Evolutionary conservation across 805 yeast genomes (phyloP).

Genomic region (Starmerella floris): DNA sequence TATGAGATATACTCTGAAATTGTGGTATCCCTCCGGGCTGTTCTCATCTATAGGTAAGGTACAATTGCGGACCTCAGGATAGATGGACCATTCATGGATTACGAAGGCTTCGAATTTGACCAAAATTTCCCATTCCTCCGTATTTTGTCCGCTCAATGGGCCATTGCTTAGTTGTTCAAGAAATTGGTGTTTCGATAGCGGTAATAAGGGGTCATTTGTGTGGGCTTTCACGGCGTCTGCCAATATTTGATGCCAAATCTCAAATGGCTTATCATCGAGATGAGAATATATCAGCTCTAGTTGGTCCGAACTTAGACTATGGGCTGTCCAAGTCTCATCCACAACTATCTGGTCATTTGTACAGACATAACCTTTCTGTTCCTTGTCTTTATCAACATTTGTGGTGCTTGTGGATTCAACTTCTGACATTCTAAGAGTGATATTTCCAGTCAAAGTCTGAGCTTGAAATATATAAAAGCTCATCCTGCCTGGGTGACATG

Average conservation of each 20-base stretch:
- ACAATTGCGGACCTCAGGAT: conserved; percentile 50
- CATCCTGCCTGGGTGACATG: too few relatives aligned
- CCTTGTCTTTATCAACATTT: too few relatives aligned
- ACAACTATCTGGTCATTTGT: too few relatives aligned
- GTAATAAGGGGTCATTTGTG: conserved; percentile 38
- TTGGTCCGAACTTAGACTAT: not conserved
- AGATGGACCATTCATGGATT: conserved; percentile 37
- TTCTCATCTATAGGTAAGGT: conserved; percentile 39
- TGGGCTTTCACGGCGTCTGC: conserved; percentile 33
- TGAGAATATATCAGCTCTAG: conserved; percentile 11
- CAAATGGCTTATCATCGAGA: conserved; percentile 23
- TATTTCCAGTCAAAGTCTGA: too few relatives aligned
- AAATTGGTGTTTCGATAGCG: conserved; percentile 29
- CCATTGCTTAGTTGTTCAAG: conserved; percentile 24
- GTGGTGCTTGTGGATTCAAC: too few relatives aligned
- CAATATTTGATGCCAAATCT: conserved; percentile 33
- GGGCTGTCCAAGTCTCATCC: not conserved
- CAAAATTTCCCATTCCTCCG: conserved; percentile 14
- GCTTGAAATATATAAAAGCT: too few relatives aligned
- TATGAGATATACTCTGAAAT: conserved; percentile 39
- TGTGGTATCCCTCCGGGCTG: conserved; percentile 34
- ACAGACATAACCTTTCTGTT: too few relatives aligned
- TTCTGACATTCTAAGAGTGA: too few relatives aligned
- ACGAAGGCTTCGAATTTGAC: conserved; percentile 34
- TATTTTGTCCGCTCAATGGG: conserved; percentile 4